phyloP scores from a whole-genome alignment of 2,329 filamentous ascomycete species.

The Xylariomycetidae sp. region DNA sequence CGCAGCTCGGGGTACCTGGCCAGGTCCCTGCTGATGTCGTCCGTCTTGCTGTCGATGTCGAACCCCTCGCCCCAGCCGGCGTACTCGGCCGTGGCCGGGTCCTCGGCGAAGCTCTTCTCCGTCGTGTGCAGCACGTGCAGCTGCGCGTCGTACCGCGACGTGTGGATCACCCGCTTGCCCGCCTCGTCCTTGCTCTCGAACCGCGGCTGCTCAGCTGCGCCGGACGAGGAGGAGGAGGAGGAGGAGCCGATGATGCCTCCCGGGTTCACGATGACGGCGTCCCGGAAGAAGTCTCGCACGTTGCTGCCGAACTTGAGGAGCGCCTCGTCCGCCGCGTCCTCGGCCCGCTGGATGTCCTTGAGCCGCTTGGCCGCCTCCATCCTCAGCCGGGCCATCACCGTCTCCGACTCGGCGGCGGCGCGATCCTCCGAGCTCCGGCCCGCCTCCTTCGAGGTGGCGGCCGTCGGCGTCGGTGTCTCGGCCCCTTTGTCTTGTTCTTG shows the following conservation, averaged over 20 bases:
- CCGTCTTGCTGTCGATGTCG: slow-evolving; percentile 78
- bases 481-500: slow-evolving; percentile 33
- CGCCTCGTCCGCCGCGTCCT: slow-evolving; percentile 94
- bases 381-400: slow-evolving; percentile 72
- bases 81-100: slow-evolving; percentile 74
- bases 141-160: slow-evolving; percentile 90
- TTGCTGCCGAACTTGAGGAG: slow-evolving; percentile 87
- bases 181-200: slow-evolving; percentile 92
- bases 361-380: slow-evolving; percentile 75
- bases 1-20: slow-evolving; percentile 83
- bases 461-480: slow-evolving; percentile 40
- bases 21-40: slow-evolving; percentile 74
- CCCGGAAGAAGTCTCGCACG: slow-evolving; percentile 81
- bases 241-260: no score
- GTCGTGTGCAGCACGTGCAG: slow-evolving; percentile 91
- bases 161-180: slow-evolving; percentile 91
- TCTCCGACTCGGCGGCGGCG: slow-evolving; percentile 38
- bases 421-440: neutral
- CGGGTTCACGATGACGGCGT: slow-evolving; percentile 84
- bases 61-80: slow-evolving; percentile 69
- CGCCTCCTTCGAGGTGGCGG: slow-evolving; percentile 5
- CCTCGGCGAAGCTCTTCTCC: slow-evolving; percentile 74
- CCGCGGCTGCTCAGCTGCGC: slow-evolving; percentile 59
- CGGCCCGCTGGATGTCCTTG: slow-evolving; percentile 84
- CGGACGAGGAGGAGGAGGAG: slow-evolving; percentile 41